phyloP scores from a whole-genome alignment of 176 grass and related monocot genomes.

The Alloteropsis semialata region DNA sequence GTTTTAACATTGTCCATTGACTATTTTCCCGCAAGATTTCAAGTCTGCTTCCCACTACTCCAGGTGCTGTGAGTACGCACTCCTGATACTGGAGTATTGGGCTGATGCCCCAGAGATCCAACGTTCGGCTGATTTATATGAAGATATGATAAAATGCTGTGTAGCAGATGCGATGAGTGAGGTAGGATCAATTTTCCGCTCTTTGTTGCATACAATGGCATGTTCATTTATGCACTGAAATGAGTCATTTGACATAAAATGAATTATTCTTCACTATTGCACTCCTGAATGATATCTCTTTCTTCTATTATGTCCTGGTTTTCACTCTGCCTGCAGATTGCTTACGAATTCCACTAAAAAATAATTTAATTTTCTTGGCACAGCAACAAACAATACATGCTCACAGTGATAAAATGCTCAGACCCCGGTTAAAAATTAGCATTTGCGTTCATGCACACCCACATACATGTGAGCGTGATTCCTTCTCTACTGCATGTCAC shows the following conservation, averaged over 20 bases:
- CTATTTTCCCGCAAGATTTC: constrained; percentile 13
- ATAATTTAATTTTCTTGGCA: background rate
- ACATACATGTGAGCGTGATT: background rate
- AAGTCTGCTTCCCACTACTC: constrained; percentile 26
- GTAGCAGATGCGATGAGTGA: constrained; percentile 98
- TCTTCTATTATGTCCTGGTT: background rate
- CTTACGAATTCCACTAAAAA: background rate
- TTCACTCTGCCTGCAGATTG: background rate
- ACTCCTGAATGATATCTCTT: background rate
- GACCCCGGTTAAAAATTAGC: background rate
- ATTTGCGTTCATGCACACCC: background rate
- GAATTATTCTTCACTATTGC: background rate
- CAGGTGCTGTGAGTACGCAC: constrained; percentile 95
- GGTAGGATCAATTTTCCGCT: constrained; percentile 44
- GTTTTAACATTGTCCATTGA: constrained; percentile 10
- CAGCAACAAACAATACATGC: background rate
- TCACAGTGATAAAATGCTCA: constrained; percentile 3
- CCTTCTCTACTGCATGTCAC: background rate
- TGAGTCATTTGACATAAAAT: background rate
- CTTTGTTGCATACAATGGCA: background rate
- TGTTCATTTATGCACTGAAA: background rate
- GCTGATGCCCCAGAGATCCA: constrained; percentile 98
- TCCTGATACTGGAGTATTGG: constrained; percentile 93
- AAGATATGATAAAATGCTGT: constrained; percentile 96
- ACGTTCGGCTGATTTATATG: constrained; percentile 80